Percentiles rank a stretch among this genome's conserved stretches.
These are phyloP conservation scores for Vanrija humicola DNA, from an alignment of 1,284 basidiomycete species.

Conservation along the genomic window DNA sequence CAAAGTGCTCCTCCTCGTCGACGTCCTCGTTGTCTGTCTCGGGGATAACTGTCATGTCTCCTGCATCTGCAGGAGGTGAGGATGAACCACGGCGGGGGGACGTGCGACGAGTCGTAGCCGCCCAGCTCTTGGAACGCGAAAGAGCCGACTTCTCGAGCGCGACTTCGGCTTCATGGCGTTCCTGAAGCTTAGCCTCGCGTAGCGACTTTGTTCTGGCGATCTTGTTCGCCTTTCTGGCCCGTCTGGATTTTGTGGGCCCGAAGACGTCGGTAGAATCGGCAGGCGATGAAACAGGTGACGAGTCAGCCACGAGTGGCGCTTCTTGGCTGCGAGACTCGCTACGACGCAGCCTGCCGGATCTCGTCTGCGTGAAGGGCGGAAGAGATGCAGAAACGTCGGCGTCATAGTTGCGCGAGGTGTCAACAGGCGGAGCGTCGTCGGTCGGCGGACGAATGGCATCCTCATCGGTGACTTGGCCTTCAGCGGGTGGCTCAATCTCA, in stretches of 20 bases:
- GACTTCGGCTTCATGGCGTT: no score
- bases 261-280: constrained; percentile 26
- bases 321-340: not conserved
- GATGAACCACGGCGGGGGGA: not conserved
- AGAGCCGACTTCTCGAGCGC: no score
- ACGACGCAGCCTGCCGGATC: constrained; percentile 1
- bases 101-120: no score
- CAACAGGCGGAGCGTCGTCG: not conserved
- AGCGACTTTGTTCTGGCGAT: no score
- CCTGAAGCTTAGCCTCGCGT: no score
- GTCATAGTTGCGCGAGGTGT: constrained; percentile 6
- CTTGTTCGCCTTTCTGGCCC: no score
- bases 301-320: constrained; percentile 4
- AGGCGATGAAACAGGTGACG: not conserved
- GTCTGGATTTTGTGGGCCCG: constrained; percentile 19
- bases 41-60: constrained; percentile 8
- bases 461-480: not conserved
- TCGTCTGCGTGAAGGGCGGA: not conserved
- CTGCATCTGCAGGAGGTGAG: not conserved
- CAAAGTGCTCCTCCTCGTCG: constrained; percentile 8
- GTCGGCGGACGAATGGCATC: not conserved
- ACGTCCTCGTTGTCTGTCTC: constrained; percentile 15
- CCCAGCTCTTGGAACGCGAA: no score
- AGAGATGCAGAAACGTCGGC: constrained; percentile 12
- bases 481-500: not conserved